These are phyloP conservation scores for Clavispora fructus DNA, from an alignment of 805 yeast genomes.

Conservation along the genomic window DNA sequence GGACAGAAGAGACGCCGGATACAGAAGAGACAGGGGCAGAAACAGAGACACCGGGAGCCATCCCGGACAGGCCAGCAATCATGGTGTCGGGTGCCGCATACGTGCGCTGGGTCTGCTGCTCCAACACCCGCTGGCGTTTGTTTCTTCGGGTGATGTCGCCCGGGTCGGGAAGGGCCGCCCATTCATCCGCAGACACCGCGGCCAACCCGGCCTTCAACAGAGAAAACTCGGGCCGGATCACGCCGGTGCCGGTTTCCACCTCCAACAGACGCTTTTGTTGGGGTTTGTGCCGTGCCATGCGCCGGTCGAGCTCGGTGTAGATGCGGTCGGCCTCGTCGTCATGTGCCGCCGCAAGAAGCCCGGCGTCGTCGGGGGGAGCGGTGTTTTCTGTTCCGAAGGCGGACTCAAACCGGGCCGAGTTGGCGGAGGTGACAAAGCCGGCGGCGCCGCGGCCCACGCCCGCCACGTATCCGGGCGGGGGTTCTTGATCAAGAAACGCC, in stretches of 20 bases:
- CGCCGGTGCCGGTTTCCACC: constrained; percentile 12
- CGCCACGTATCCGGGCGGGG: constrained; percentile 87
- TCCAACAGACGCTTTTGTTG: constrained; percentile 2
- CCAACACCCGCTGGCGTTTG: constrained; percentile 61
- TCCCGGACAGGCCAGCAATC: too few relatives aligned
- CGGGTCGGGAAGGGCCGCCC: constrained; percentile 83
- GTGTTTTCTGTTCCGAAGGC: constrained; percentile 13
- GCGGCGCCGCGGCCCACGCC: constrained; percentile 95
- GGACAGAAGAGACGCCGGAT: too few relatives aligned
- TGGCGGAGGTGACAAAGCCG: constrained; percentile 86
- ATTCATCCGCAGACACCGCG: constrained; percentile 58
- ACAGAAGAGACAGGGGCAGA: too few relatives aligned
- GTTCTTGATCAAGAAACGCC: constrained; percentile 71
- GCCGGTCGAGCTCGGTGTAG: constrained; percentile 62
- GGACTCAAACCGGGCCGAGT: constrained; percentile 41
- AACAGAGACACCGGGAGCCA: too few relatives aligned
- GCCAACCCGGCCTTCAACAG: constrained; percentile 64
- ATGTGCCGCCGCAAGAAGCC: constrained; percentile 32
- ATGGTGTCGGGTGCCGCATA: constrained; percentile 82
- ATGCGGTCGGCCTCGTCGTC: constrained; percentile 76
- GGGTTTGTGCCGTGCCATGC: constrained; percentile 22
- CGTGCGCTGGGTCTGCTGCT: constrained; percentile 58
- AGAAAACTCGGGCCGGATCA: constrained; percentile 48
- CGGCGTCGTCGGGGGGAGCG: constrained; percentile 7
- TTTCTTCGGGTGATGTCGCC: constrained; percentile 80